Conservation (phyloP, 176 grass and related monocot species). For the Alopecurus myosuroides region DNA sequence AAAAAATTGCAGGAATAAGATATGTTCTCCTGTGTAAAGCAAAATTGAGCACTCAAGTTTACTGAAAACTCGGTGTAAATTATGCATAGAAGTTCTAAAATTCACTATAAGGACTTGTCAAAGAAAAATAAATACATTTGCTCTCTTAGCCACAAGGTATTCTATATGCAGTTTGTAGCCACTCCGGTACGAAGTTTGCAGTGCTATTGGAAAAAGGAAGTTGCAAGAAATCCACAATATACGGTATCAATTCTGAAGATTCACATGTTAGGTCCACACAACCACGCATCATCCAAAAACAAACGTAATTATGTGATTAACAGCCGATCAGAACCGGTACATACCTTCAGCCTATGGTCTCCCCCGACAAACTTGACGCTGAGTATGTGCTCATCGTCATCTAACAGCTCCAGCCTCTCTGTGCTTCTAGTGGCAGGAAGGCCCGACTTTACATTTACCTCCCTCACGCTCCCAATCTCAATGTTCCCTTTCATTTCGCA, state of each 20-base stretch:
- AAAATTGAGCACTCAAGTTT: not conserved
- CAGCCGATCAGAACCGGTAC: not conserved
- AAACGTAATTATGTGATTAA: not conserved
- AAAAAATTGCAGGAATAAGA: not conserved
- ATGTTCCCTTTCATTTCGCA: slow-evolving; percentile 80
- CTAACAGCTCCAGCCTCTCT: slow-evolving; percentile 70
- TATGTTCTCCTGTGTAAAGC: not conserved
- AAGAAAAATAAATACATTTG: not conserved
- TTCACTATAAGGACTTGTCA: not conserved
- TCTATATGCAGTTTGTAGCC: not conserved
- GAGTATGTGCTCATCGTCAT: slow-evolving; percentile 88
- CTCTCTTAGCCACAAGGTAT: not conserved
- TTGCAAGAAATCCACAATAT: not conserved
- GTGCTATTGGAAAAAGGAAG: not conserved
- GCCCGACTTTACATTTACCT: slow-evolving; percentile 93
- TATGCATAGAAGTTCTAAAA: not conserved
- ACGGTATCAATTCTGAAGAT: not conserved
- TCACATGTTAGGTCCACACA: not conserved
- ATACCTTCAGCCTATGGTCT: slow-evolving; percentile 86
- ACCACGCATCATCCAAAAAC: not conserved
- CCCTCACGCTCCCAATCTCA: slow-evolving; percentile 82
- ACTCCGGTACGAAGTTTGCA: not conserved
- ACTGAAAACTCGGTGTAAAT: not conserved
- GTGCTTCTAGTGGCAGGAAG: slow-evolving; percentile 88
- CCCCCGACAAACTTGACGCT: slow-evolving; percentile 91